Evolutionary conservation across 192 early-diverging fungal genomes (phyloP), one percentile per base, ranked within the genome.

Genomic region (Spinellus fusiger): DNA sequence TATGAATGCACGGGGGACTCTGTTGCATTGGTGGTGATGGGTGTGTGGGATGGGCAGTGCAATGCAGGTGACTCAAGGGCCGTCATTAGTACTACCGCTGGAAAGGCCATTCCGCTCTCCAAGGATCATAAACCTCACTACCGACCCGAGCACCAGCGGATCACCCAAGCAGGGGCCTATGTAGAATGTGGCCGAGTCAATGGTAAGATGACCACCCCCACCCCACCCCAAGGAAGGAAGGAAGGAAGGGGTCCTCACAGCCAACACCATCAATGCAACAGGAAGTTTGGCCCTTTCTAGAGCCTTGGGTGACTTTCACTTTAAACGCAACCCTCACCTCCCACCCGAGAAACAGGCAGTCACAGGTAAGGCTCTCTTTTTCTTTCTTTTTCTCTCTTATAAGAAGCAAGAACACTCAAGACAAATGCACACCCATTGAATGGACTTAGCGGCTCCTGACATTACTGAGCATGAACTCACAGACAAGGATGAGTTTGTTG

Each of bases 131-230:
- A 99, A 78, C 97, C 97, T 29, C 82, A 79, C 13, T 90, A 92
- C 69, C 84, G 79, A 75, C 80, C 71, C 27, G 97, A 99, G 78
- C 77, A 82, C 18, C 67, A 78, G 51, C 86, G 97, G 63, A 99
- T 99, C 65, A 76, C 73, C 27, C 80, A 78, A 5, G 97, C 91
- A 32, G 97, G 97, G 48, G 97, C 94, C 9, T 97, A 93, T 82
- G 94, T 99, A 26, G 95, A 99, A 73, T 94, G 90, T 81, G 93
- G 94, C 1, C 86, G 97, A 52, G 97, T 99, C 49, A 99, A 99
- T 77, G 97, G 95, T 85, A 78, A 58, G 46, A 56, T 40, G n/a
- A 0, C 18, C 4, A 40, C 16, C n/a, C n/a, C n/a, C n/a, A n/a
- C n/a, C n/a, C n/a, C n/a, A n/a, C n/a, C n/a, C n/a, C n/a, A 1